Percentiles rank a stretch among this genome's conserved stretches.
phyloP scores from a whole-genome alignment of 768 basidiomycete species.

The Lentinula boryana region DNA sequence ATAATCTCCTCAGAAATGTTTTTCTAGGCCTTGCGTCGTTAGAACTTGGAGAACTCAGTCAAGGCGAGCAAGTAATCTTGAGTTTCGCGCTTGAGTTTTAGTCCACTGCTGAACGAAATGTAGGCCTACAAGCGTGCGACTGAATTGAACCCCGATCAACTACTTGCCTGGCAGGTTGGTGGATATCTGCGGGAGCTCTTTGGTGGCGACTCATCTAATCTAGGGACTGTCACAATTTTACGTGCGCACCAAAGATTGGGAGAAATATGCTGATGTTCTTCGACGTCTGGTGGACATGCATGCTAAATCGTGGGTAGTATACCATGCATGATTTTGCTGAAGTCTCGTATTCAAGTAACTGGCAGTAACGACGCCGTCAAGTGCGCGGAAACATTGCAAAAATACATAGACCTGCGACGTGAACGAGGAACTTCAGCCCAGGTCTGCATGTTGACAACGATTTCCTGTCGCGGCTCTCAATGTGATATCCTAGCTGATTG shows the following conservation, averaged over 20 bases:
- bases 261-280: constrained; percentile 47
- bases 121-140: constrained; percentile 81
- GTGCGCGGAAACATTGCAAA: constrained; percentile 79
- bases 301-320: constrained; percentile 43
- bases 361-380: constrained; percentile 68
- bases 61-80: constrained; percentile 78
- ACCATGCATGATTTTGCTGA: neutral
- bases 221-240: constrained; percentile 74
- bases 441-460: constrained; percentile 27
- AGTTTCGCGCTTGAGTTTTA: neutral
- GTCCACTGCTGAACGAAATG: neutral
- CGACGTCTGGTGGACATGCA: constrained; percentile 54
- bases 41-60: constrained; percentile 62
- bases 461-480: neutral
- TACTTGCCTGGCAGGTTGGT: constrained; percentile 81
- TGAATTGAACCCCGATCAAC: constrained; percentile 56
- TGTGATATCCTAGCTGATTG: constrained; percentile 45
- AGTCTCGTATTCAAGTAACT: neutral
- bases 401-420: constrained; percentile 57
- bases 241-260: constrained; percentile 57
- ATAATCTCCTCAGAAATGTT: constrained; percentile 53
- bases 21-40: constrained; percentile 78
- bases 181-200: constrained; percentile 12
- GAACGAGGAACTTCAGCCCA: constrained; percentile 55
- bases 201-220: neutral